Base-by-base conservation (phyloP, 306 rosid species). In the Potentilla sterilis region DNA sequence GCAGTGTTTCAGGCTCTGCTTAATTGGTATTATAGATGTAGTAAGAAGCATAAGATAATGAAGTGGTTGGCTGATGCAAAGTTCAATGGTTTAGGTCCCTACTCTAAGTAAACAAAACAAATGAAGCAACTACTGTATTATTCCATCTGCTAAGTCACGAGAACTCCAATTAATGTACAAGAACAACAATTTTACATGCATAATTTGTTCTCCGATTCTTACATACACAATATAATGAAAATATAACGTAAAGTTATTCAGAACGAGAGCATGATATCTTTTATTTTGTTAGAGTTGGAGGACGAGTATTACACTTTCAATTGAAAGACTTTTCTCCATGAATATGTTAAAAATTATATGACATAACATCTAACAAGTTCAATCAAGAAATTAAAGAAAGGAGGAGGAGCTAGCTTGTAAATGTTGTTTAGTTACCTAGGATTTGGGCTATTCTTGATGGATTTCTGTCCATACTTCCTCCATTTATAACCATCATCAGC, bases 381-480 rank as follows among this genome's bases (percentile, higher is more conserved):
- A 34, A 61, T 34, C 42, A 11, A 34, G 5, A 4, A 41, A 4
- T 3, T 21, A 34, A 64, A 61, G 35, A 64, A 67, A 5, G 57
- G 69, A 15, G 57, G 69, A 15, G 65, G 15, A 37, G 12, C 6
- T 14, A 77, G 43, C 37, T 32, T 37, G 32, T 59, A 59, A 64
- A 49, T 37, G 5, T 85, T 59, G 18, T 4, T 4, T 10, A 12
- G 1, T 48, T 87, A 94, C 98, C 98, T 91, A 46, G 97, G 98
- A 88, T 91, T 89, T 66, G 93, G 87, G 82, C 94, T 91, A 77
- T 91, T 94, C 83, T 94, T 94, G 13, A 94, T 94, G 43, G 87
- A 87, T 81, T 94, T 94, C 81, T 93, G 98, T 0, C 98, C 98
- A 75, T 93, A 93, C 70, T 93, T 93, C 78, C 98, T 88, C 97